A percentile compares a stretch with the other conserved stretches of the same genome.
phyloP scores from a whole-genome alignment of 352 stramenopile species.

The Phytophthora melonis region DNA sequence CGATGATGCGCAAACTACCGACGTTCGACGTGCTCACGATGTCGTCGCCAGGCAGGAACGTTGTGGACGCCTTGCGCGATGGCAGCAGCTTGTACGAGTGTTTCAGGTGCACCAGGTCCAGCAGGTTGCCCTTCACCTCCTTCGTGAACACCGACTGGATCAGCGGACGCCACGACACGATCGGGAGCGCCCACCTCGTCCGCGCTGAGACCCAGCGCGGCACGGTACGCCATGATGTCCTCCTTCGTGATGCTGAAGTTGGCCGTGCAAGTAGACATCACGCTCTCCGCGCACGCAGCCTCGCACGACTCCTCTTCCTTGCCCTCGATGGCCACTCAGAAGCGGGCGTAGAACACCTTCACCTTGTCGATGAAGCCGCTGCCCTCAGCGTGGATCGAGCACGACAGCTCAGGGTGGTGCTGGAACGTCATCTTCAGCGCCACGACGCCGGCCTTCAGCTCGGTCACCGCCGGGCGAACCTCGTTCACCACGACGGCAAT shows the following conservation, averaged over 20 bases:
- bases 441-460: slow-evolving; percentile 53
- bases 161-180: slow-evolving; percentile 82
- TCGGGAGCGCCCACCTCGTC: slow-evolving; percentile 50
- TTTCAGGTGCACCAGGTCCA: slow-evolving; percentile 86
- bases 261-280: slow-evolving; percentile 65
- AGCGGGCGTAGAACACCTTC: slow-evolving; percentile 81
- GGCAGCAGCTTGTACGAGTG: slow-evolving; percentile 86
- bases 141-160: slow-evolving; percentile 88
- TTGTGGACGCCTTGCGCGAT: slow-evolving; percentile 26
- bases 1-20: slow-evolving; percentile 75
- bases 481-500: slow-evolving; percentile 69
- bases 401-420: slow-evolving; percentile 54
- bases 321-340: slow-evolving; percentile 73
- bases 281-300: slow-evolving; percentile 63
- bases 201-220: slow-evolving; percentile 52
- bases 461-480: slow-evolving; percentile 61
- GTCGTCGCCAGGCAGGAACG: slow-evolving; percentile 41
- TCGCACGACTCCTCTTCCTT: slow-evolving; percentile 70
- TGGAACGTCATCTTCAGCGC: slow-evolving; percentile 67
- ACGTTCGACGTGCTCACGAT: slow-evolving; percentile 81
- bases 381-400: slow-evolving; percentile 61
- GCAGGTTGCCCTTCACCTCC: slow-evolving; percentile 83
- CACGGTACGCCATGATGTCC: slow-evolving; percentile 72
- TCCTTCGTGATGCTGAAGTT: slow-evolving; percentile 68
- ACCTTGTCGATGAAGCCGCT: slow-evolving; percentile 61